Evolutionary conservation across 176 grass and related monocot genomes (phyloP).

Genomic region (Juncus inflexus): DNA sequence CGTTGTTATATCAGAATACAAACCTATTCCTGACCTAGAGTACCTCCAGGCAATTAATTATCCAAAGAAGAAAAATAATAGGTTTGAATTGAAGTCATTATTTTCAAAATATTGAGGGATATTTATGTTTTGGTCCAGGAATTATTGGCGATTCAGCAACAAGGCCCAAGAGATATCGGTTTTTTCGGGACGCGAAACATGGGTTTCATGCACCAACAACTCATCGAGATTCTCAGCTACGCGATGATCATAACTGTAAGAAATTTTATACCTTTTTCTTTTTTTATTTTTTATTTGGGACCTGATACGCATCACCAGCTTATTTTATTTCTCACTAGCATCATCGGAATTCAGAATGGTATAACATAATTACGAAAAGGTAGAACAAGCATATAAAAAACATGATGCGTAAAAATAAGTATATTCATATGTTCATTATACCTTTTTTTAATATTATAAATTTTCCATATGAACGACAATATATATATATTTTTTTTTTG

Average conservation of each 20-base stretch:
- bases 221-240: constrained; percentile 99
- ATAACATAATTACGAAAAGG: too few species aligned
- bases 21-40: constrained; percentile 76
- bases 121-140: constrained; percentile 50
- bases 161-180: constrained; percentile 87
- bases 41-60: constrained; percentile 73
- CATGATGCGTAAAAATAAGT: too few species aligned
- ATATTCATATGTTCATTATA: too few species aligned
- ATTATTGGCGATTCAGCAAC: constrained; percentile 93
- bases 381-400: too few species aligned
- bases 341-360: too few species aligned
- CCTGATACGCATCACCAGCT: too few species aligned
- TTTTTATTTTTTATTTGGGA: not conserved
- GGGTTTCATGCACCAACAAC: constrained; percentile 98
- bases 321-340: too few species aligned
- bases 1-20: constrained; percentile 65
- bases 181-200: constrained; percentile 98
- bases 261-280: not conserved
- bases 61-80: not conserved
- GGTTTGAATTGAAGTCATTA: too few species aligned
- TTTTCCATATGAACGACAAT: too few species aligned
- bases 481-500: too few species aligned
- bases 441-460: too few species aligned
- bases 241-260: constrained; percentile 99
- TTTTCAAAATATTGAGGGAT: not conserved